Evolutionary conservation across 495 filamentous ascomycete species (phyloP), one percentile per base, ranked within the genome.

Genomic region (Podospora conica): DNA sequence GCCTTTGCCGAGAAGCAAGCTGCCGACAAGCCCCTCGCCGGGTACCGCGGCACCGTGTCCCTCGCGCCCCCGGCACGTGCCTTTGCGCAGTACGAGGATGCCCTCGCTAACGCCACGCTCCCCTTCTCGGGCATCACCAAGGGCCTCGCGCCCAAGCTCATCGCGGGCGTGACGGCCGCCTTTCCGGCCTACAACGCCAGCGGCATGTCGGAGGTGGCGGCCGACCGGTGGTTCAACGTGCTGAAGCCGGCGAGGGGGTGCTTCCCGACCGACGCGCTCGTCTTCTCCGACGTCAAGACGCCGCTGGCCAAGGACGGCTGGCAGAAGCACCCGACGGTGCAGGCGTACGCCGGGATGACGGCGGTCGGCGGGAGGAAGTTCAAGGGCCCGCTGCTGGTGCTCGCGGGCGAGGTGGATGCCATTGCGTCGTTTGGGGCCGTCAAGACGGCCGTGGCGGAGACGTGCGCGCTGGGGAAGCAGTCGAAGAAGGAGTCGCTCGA

Each of bases 11-110:
- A 84, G 68, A 72, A 75, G 10, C 71, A 78, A 33, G 72, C 67
- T n/a, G 9, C 10, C 23, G 57, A 40, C 3, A 57, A 59, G 21
- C 70, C 79, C 7, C 66, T 73, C 0, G 12, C 65, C 6, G 80
- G 80, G 33, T 85, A 80, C 68, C 62, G 78, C 15, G 82, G 82
- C 1, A 69, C 78, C 1, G 67, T 85, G 5, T 76, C 81, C 3
- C 69, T 65, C 4, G 72, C 75, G 27, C 80, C 82, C 0, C 69
- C 70, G 12, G 75, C 78, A 15, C 53, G 29, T 22, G 69, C 64
- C 3, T 54, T 69, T 68, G 69, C 27, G 71, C 64, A n/a, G n/a
- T n/a, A n/a, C n/a, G n/a, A n/a, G n/a, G n/a, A n/a, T n/a, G n/a
- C n/a, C n/a, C n/a, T n/a, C n/a, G n/a, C n/a, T n/a, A n/a, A n/a